Conservation (phyloP, 1,284 basidiomycete genomes). For the Apiotrichum akiyoshidainum region DNA sequence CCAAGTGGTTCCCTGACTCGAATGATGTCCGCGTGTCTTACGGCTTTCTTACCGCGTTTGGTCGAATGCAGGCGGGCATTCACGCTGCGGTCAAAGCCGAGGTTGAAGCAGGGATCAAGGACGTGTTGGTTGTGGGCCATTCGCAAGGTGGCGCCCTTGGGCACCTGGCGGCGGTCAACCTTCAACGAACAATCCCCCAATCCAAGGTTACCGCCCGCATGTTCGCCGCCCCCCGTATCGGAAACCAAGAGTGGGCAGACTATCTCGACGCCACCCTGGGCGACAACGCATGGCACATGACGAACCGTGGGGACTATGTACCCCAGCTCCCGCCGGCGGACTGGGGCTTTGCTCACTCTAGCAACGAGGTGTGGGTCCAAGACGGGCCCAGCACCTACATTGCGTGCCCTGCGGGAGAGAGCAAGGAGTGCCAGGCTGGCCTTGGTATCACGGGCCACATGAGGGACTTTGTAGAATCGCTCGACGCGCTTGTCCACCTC, state of each 20-base stretch:
- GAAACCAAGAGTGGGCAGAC: slow-evolving; percentile 27
- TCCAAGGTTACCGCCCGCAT: slow-evolving; percentile 6
- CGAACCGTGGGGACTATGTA: slow-evolving; percentile 26
- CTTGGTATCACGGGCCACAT: not conserved
- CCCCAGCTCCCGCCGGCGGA: slow-evolving; percentile 25
- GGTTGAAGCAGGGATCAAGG: not conserved
- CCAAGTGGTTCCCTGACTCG: not conserved
- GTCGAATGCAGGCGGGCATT: slow-evolving; percentile 18
- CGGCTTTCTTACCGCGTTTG: not conserved
- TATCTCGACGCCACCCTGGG: slow-evolving; percentile 27
- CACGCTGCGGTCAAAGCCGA: not conserved
- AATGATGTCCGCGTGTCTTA: slow-evolving; percentile 12
- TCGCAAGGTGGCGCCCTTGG: slow-evolving; percentile 26
- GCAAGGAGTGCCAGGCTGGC: not conserved
- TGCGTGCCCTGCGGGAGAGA: not conserved
- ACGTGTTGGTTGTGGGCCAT: slow-evolving; percentile 27
- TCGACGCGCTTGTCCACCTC: not conserved
- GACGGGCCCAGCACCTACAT: not conserved
- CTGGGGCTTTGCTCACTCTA: slow-evolving; percentile 24
- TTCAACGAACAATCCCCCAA: slow-evolving; percentile 16
- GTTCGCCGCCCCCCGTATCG: slow-evolving; percentile 26
- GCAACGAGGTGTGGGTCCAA: slow-evolving; percentile 24
- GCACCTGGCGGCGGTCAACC: slow-evolving; percentile 15
- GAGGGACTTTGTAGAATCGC: not conserved
- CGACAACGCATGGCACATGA: slow-evolving; percentile 17